Conservation (phyloP, 108 stramenopile genomes). For the Aureococcus anophagefferens region DNA sequence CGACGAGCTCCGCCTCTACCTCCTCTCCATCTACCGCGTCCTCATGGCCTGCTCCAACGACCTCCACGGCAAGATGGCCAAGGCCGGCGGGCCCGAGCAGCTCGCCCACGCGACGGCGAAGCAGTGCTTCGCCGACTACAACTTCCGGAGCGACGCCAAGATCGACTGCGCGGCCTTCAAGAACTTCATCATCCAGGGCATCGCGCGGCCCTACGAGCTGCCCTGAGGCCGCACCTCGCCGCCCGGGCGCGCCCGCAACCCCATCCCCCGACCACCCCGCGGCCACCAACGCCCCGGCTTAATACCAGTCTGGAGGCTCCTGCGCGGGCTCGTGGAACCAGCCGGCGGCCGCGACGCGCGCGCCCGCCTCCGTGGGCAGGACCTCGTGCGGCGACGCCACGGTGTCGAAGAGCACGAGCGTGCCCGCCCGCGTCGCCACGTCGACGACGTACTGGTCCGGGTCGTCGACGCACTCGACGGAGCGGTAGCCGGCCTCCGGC, state of each 20-base stretch:
- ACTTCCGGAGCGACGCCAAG: background rate
- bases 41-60: background rate
- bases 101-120: conserved; percentile 2
- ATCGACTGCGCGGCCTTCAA: background rate
- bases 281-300: no score
- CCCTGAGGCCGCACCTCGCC: no score
- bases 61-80: background rate
- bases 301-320: no score
- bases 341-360: background rate
- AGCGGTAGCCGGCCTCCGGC: no score
- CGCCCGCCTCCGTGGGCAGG: background rate
- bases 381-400: background rate
- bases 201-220: no score
- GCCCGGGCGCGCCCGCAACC: no score
- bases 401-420: background rate
- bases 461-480: no score
- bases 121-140: conserved; percentile 1
- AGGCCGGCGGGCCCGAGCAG: background rate
- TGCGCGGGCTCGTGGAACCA: background rate
- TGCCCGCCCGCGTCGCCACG: background rate
- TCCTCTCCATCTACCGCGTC: conserved; percentile 15
- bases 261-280: no score
- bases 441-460: background rate
- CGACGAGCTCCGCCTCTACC: conserved; percentile 9
- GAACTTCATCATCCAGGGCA: background rate